A percentile compares a stretch with the other conserved stretches of the same genome.
These are phyloP conservation scores for Sarcodon aspratus DNA, from an alignment of 768 basidiomycete genomes.

Conservation along the genomic window DNA sequence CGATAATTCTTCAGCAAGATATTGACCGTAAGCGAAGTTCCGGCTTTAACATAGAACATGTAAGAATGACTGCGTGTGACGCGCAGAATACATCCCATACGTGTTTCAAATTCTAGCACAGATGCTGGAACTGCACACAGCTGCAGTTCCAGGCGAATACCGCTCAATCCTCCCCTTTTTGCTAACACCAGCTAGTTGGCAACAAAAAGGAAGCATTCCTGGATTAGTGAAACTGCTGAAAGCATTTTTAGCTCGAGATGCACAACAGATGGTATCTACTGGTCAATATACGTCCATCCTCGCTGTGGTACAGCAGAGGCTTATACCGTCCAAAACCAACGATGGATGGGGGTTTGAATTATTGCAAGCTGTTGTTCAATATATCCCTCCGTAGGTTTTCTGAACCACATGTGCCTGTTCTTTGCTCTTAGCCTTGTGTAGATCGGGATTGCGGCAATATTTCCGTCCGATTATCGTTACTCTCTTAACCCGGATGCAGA, in stretches of 20 bases:
- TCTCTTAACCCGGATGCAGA: constrained; percentile 77
- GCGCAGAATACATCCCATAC: constrained; percentile 89
- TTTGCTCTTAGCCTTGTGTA: constrained; percentile 15
- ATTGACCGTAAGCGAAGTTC: constrained; percentile 61
- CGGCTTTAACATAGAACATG: background rate
- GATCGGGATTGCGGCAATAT: constrained; percentile 56
- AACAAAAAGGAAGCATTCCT: constrained; percentile 89
- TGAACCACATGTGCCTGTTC: background rate
- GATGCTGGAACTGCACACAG: constrained; percentile 75
- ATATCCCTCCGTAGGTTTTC: constrained; percentile 62
- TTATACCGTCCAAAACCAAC: constrained; percentile 80
- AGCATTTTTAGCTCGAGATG: constrained; percentile 71
- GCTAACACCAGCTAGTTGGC: constrained; percentile 80
- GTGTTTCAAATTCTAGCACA: constrained; percentile 95
- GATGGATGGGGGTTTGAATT: constrained; percentile 91
- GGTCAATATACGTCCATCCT: constrained; percentile 72
- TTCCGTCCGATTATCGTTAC: constrained; percentile 67
- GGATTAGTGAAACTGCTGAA: constrained; percentile 83
- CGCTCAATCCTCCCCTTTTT: constrained; percentile 70
- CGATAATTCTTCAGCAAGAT: constrained; percentile 80
- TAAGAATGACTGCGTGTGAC: background rate
- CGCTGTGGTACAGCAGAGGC: constrained; percentile 81
- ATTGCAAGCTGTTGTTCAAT: constrained; percentile 61
- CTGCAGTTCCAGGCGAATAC: constrained; percentile 64
- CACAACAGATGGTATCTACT: constrained; percentile 47